Percentiles rank a stretch among this genome's conserved stretches.
Evolutionary conservation across 2,329 filamentous ascomycete species (phyloP).

Genomic region (Thelonectria discophora): DNA sequence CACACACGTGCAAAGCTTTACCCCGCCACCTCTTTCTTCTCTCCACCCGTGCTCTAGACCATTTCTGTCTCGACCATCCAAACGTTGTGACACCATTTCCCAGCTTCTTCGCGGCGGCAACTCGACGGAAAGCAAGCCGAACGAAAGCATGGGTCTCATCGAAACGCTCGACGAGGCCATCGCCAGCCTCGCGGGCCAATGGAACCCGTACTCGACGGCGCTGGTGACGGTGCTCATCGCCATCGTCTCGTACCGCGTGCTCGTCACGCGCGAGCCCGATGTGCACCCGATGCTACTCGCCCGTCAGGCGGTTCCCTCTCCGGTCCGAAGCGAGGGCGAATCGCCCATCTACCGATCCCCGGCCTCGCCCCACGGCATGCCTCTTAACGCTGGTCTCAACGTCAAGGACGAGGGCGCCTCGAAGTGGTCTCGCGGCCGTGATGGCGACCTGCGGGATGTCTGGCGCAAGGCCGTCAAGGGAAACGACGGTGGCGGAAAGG

Average conservation of each 20-base stretch:
- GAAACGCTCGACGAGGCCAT: constrained; percentile 76
- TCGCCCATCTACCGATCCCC: constrained; percentile 87
- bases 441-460: constrained; percentile 90
- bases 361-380: constrained; percentile 85
- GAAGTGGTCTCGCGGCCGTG: constrained; percentile 83
- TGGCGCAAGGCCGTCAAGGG: constrained; percentile 79
- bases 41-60: not conserved
- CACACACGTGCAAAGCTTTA: too few relatives aligned
- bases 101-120: constrained; percentile 1
- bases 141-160: constrained; percentile 52
- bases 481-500: constrained; percentile 72
- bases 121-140: constrained; percentile 13
- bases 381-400: constrained; percentile 78
- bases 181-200: constrained; percentile 75
- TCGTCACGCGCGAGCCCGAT: constrained; percentile 82
- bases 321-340: constrained; percentile 83
- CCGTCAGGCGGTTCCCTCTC: constrained; percentile 80
- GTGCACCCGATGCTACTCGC: constrained; percentile 91
- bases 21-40: not conserved
- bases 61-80: too few relatives aligned
- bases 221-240: constrained; percentile 73
- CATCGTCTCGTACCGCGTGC: constrained; percentile 75
- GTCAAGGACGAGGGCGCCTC: constrained; percentile 83
- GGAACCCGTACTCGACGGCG: constrained; percentile 80
- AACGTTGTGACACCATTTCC: not conserved